Percentiles rank a stretch among this genome's conserved stretches.
Conservation (phyloP, 768 basidiomycete species). For the Coprinopsis sp. region DNA sequence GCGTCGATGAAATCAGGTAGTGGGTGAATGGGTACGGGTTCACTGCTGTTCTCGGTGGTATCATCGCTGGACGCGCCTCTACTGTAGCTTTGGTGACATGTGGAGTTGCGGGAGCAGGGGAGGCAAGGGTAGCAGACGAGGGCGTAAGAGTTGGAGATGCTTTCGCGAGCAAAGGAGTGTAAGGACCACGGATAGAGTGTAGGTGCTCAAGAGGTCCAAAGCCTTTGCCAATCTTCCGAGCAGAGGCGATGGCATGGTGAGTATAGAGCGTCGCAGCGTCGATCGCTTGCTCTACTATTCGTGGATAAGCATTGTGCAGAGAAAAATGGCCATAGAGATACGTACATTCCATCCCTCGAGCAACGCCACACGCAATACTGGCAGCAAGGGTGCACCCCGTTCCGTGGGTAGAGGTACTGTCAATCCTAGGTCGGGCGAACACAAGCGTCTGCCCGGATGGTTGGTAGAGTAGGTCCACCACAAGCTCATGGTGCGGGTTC, state of each 20-base stretch:
- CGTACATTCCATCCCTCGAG: conserved; percentile 42
- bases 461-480: conserved; percentile 62
- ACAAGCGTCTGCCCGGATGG: conserved; percentile 35
- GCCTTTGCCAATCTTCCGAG: conserved; percentile 64
- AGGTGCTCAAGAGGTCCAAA: conserved; percentile 87
- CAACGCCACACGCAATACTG: conserved; percentile 67
- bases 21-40: conserved; percentile 69
- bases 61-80: too few relatives aligned
- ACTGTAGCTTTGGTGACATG: not conserved
- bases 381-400: conserved; percentile 92
- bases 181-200: conserved; percentile 57
- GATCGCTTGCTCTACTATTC: conserved; percentile 18
- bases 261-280: conserved; percentile 66
- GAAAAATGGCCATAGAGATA: not conserved
- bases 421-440: conserved; percentile 56
- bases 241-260: conserved; percentile 66
- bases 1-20: conserved; percentile 55
- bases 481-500: conserved; percentile 29
- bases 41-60: conserved; percentile 45
- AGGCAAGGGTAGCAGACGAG: conserved; percentile 26
- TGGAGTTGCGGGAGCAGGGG: not conserved
- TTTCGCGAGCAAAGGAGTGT: too few relatives aligned
- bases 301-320: not conserved
- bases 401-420: conserved; percentile 78
- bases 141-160: conserved; percentile 45